Evolutionary conservation across 306 rosid genomes (phyloP), one percentile per base, ranked within the genome.

Genomic region (Cucurbita argyrosperma): DNA sequence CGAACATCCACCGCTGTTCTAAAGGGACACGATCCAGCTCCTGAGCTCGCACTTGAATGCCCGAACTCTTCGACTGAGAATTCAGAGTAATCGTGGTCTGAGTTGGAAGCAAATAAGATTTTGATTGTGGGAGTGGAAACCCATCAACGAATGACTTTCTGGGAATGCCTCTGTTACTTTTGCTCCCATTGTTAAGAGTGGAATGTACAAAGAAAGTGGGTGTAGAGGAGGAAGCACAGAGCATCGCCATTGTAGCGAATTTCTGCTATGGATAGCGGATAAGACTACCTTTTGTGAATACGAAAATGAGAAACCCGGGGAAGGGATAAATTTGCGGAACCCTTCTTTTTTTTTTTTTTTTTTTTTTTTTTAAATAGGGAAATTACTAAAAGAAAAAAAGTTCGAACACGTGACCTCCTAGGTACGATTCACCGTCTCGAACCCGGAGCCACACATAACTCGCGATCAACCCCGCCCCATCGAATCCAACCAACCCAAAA

Each of bases 1-100:
- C 90, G 60, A 84, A 85, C 79, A 85, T 78, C 92, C 93, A 90
- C 6, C 98, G 94, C 52, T 87, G 78, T 51, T 77, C 96, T 65
- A 59, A 35, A 16, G 88, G 84, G 54, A 84, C 83, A 14, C 81
- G 46, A 43, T 85, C 73, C 63, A 82, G 56, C 46, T 87, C 85
- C 64, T 85, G 84, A 53, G 78, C 86, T 55, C 72, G 86, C 30
- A 90, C 80, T 77, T 55, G 80, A 43, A 87, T 71, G 79, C 71
- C 40, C 3, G 54, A 64, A 43, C 74, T 76, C 54, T 10, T 52
- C 45, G 73, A 9, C 9, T 52, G 50, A 64, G 79, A 52, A 65
- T 43, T 39, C 1, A 52, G 47, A 64, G 79, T 4, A 51, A 67
- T 38, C n/a, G 35, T 4, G 47, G 52, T 54, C 5, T 64, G 63